These are phyloP conservation scores for Botrytis tulipae DNA, from an alignment of 2,329 filamentous ascomycete genomes.

Conservation along the genomic window DNA sequence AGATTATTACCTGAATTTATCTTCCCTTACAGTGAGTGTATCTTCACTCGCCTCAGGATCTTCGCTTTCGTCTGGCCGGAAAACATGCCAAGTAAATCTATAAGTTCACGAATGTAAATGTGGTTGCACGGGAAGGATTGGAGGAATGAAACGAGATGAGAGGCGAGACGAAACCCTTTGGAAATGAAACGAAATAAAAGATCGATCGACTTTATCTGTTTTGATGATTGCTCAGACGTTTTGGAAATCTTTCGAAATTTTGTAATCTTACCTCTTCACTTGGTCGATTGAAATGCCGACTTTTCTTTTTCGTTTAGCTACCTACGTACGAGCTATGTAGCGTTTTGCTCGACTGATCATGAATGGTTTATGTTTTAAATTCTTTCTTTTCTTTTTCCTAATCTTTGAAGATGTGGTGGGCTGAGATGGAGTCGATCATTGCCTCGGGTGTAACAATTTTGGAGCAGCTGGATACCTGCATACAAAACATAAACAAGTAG, in stretches of 20 bases:
- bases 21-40: not conserved
- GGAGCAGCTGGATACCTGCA: slow-evolving; percentile 10
- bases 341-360: not conserved
- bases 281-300: not conserved
- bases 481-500: slow-evolving; percentile 5
- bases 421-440: slow-evolving; percentile 9
- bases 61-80: not conserved
- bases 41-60: not conserved
- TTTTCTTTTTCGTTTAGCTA: not conserved
- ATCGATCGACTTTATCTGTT: not conserved
- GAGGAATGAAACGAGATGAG: slow-evolving; percentile 14
- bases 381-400: not conserved
- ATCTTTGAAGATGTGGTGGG: not conserved
- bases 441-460: not conserved
- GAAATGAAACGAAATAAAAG: not conserved
- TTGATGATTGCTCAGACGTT: not conserved
- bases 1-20: not conserved
- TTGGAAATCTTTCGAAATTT: not conserved
- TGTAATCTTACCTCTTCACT: not conserved
- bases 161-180: slow-evolving; percentile 8
- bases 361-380: not conserved
- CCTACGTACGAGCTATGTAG: not conserved
- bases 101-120: not conserved
- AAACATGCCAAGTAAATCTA: not conserved
- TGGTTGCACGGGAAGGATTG: slow-evolving; percentile 13